Conservation (phyloP, 805 yeast genomes). For the Myxozyma neotropica region DNA sequence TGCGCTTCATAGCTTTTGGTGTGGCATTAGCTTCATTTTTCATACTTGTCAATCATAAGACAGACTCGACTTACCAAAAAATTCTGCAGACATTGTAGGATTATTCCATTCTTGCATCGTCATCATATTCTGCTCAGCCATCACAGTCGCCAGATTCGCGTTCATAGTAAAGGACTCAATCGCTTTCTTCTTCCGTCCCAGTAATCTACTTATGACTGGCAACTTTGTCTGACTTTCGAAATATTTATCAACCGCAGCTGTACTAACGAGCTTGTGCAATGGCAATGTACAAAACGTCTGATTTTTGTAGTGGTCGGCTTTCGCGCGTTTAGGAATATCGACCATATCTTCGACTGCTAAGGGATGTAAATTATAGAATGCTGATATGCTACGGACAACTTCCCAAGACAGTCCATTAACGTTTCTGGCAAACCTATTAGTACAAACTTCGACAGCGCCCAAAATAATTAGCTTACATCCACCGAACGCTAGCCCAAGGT, state of each 20-base stretch:
- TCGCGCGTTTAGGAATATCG: conserved; percentile 63
- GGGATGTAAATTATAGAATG: conserved; percentile 53
- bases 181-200: conserved; percentile 9
- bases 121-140: conserved; percentile 34
- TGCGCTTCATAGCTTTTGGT: conserved; percentile 45
- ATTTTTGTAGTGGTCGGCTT: conserved; percentile 54
- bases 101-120: conserved; percentile 44
- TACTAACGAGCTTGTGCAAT: conserved; percentile 50
- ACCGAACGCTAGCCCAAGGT: conserved; percentile 32
- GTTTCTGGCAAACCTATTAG: conserved; percentile 37
- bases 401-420: conserved; percentile 67
- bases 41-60: not conserved
- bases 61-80: conserved; percentile 37
- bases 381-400: conserved; percentile 53
- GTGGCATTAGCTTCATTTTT: not conserved
- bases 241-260: conserved; percentile 24
- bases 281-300: conserved; percentile 60
- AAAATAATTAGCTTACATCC: conserved; percentile 39
- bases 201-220: not conserved
- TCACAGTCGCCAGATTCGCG: conserved; percentile 15
- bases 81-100: conserved; percentile 38
- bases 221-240: conserved; percentile 10
- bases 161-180: conserved; percentile 25
- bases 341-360: conserved; percentile 64
- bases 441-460: conserved; percentile 58